These are phyloP conservation scores for Lasiosphaeria hispida DNA, from an alignment of 495 filamentous ascomycete genomes.

Conservation along the genomic window DNA sequence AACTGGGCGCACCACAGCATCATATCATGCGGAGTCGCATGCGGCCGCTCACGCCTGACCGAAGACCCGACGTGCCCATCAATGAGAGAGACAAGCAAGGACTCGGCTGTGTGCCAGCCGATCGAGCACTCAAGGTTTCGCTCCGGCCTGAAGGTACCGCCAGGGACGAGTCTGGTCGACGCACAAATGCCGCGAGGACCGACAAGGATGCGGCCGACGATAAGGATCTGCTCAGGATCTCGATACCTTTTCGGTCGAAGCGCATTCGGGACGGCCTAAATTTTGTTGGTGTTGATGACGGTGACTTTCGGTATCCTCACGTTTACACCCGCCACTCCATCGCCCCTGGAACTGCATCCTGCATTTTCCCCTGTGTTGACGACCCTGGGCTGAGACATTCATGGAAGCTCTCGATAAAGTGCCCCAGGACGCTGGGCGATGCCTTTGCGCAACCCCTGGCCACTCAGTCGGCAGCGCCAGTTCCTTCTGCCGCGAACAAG, in stretches of 20 bases:
- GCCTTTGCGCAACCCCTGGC: conserved; percentile 55
- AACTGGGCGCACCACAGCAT: conserved; percentile 70
- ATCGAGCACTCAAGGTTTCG: conserved; percentile 41
- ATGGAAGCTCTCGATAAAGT: conserved; percentile 86
- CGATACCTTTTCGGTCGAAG: conserved; percentile 73
- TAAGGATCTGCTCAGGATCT: conserved; percentile 36
- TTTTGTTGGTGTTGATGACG: conserved; percentile 79
- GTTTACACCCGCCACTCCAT: conserved; percentile 81
- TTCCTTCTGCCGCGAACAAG: conserved; percentile 17
- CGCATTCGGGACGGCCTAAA: conserved; percentile 81
- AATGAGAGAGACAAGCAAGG: conserved; percentile 35
- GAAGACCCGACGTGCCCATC: conserved; percentile 41
- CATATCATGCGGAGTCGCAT: conserved; percentile 67
- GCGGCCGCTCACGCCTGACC: conserved; percentile 56
- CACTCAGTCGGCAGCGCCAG: conserved; percentile 23
- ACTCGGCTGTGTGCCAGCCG: conserved; percentile 40
- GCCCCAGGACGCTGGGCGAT: conserved; percentile 80
- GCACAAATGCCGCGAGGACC: conserved; percentile 30
- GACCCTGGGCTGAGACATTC: conserved; percentile 72
- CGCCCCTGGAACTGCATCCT: conserved; percentile 74
- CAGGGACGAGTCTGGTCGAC: conserved; percentile 35
- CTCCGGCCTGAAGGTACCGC: conserved; percentile 34
- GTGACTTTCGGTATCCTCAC: conserved; percentile 81
- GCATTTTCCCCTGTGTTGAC: conserved; percentile 90
- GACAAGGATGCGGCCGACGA: conserved; percentile 29